Evolutionary conservation across 2,329 filamentous ascomycete genomes (phyloP).

Genomic region (Myriosclerotinia duriaeana): DNA sequence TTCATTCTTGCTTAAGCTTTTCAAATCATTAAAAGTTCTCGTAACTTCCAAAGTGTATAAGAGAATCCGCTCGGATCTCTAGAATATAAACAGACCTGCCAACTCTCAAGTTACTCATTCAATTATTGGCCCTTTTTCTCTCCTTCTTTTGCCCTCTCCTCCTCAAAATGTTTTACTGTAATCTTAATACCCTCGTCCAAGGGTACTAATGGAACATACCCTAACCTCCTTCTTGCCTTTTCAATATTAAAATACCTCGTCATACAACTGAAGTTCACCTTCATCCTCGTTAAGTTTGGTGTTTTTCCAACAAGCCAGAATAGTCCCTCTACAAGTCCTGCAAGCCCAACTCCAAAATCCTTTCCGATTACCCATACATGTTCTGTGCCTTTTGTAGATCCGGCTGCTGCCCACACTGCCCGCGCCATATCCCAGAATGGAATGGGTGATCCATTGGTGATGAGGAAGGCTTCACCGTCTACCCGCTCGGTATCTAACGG

Average conservation of each 20-base stretch:
- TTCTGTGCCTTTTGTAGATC: conserved; percentile 51
- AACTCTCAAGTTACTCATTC: neutral
- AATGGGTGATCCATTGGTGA: conserved; percentile 81
- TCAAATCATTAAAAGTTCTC: conserved; percentile 9
- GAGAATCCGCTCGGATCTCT: neutral
- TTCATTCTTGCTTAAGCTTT: neutral
- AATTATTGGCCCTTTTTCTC: conserved; percentile 34
- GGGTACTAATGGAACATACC: conserved; percentile 66
- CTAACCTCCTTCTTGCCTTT: conserved; percentile 70
- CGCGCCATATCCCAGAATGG: conserved; percentile 90
- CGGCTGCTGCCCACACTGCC: conserved; percentile 64
- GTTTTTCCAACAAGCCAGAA: conserved; percentile 51
- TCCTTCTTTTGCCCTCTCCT: conserved; percentile 31
- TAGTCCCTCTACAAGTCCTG: conserved; percentile 51
- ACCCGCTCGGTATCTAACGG: conserved; percentile 72
- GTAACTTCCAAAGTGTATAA: neutral
- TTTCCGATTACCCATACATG: conserved; percentile 56
- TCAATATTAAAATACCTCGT: conserved; percentile 74
- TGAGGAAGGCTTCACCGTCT: conserved; percentile 84
- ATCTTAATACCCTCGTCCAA: conserved; percentile 60
- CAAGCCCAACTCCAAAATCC: conserved; percentile 48
- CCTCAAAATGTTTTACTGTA: conserved; percentile 35
- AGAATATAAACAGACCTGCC: neutral
- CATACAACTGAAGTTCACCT: conserved; percentile 67
- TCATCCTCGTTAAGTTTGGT: conserved; percentile 49